Conservation (phyloP, 2,329 filamentous ascomycete genomes). For the Capronia coronata region DNA sequence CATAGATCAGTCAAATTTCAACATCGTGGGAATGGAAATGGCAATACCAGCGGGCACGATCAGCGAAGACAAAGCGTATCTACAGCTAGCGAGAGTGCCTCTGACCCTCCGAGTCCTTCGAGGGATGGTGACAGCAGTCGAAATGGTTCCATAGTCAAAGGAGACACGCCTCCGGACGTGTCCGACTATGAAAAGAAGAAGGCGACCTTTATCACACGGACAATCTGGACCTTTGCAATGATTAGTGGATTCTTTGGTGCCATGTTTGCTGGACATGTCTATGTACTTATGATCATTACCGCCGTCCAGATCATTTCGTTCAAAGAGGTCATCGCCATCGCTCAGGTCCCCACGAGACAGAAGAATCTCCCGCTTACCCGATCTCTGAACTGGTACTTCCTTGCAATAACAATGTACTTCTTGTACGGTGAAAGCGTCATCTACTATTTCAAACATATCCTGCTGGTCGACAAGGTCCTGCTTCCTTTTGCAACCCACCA, state of each 20-base stretch:
- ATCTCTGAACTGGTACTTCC: slow-evolving; percentile 97
- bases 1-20: slow-evolving; percentile 57
- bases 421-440: slow-evolving; percentile 98
- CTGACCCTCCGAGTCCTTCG: slow-evolving; percentile 46
- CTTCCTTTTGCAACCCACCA: slow-evolving; percentile 94
- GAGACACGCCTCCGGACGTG: slow-evolving; percentile 37
- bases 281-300: slow-evolving; percentile 89
- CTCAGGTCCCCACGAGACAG: slow-evolving; percentile 85
- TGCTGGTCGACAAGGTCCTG: slow-evolving; percentile 87
- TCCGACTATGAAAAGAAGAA: slow-evolving; percentile 98
- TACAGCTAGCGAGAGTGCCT: slow-evolving; percentile 48
- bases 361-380: slow-evolving; percentile 90
- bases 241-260: slow-evolving; percentile 84
- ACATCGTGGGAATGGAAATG: slow-evolving; percentile 43
- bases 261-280: slow-evolving; percentile 94
- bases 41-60: slow-evolving; percentile 43
- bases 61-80: slow-evolving; percentile 50
- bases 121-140: slow-evolving; percentile 32
- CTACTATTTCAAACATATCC: slow-evolving; percentile 99
- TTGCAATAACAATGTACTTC: slow-evolving; percentile 99
- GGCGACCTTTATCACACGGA: slow-evolving; percentile 91
- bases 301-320: slow-evolving; percentile 94
- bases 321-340: slow-evolving; percentile 98
- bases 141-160: slow-evolving; percentile 20
- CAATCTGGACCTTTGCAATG: slow-evolving; percentile 98